Evolutionary conservation across 345 rosid species (phyloP), one percentile per base, ranked within the genome.

Genomic region (Litchi chinensis): DNA sequence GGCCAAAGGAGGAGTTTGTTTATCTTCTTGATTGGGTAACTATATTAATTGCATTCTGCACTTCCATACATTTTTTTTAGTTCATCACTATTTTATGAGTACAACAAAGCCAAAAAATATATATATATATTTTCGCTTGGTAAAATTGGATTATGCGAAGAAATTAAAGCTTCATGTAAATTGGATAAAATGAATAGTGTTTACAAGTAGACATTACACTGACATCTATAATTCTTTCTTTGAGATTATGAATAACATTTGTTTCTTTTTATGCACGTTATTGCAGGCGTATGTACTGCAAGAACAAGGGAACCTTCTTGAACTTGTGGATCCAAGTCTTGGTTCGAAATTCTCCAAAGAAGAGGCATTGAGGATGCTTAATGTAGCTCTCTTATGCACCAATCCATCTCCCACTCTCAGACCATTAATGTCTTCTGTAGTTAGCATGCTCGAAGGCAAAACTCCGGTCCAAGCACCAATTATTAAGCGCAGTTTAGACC

Each of bases 271-370:
- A 43, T 19, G 43, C 56, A n/a, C 18, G 26, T 57, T 41, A 73
- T 59, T 70, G 48, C 41, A 91, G 99, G 99, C 99, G 46, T 93
- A 90, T 74, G 97, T 95, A 40, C 88, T 86, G 84, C 96, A 92
- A 91, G 99, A 95, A 83, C 96, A 92, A 89, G 98, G 97, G 65
- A 93, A 87, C 77, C 93, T 95, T 24, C 86, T 93, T 0, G 97
- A 95, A 70, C 96, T 95, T 0, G 97, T 93, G 72, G 99, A 95
- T 83, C 90, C 88, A 5, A 77, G 50, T 73, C 96, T 95, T 0
- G 94, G 93, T 77, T 83, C 89, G 44, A 50, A 79, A 24, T 93
- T 83, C 78, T 77, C 91, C 5, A 83, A 85, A 83, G 71, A 84
- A 64, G 97, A 92, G 82, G 98, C 94, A 54, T 74, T 80, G 92